These are phyloP conservation scores for Cyclotella sp. DNA, from an alignment of 108 stramenopile genomes.

Conservation along the genomic window DNA sequence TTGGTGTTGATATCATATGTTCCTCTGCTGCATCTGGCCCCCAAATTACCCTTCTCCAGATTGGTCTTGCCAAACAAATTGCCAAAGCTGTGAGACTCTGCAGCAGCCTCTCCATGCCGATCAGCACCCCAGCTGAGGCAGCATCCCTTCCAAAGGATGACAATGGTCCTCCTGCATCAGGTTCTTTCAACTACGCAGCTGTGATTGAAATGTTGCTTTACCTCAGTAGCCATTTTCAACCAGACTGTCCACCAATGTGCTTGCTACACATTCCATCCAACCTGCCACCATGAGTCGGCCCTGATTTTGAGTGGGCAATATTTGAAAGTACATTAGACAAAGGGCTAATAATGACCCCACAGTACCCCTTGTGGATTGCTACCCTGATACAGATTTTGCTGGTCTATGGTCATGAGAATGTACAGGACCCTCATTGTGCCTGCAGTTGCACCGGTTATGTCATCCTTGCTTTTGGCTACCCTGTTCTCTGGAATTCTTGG, in stretches of 20 bases:
- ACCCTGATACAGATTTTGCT: slow-evolving; percentile 54
- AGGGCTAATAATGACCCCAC: slow-evolving; percentile 14
- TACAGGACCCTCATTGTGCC: slow-evolving; percentile 29
- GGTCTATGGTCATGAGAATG: slow-evolving; percentile 34
- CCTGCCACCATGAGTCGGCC: background rate
- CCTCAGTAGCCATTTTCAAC: slow-evolving; percentile 4
- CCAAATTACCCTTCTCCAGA: background rate
- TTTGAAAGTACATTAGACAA: background rate
- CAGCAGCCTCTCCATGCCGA: background rate
- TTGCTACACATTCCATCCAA: slow-evolving; percentile 22
- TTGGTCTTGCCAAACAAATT: slow-evolving; percentile 4
- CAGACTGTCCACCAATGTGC: slow-evolving; percentile 26
- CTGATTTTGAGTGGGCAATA: background rate
- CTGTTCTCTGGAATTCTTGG: background rate
- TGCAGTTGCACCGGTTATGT: slow-evolving; percentile 31
- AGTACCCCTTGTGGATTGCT: slow-evolving; percentile 14
- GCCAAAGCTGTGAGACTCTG: slow-evolving; percentile 9
- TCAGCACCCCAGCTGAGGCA: slow-evolving; percentile 5
- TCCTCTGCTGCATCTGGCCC: background rate
- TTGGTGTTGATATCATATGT: slow-evolving; percentile 22
- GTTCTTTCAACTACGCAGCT: slow-evolving; percentile 1
- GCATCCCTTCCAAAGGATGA: slow-evolving; percentile 3
- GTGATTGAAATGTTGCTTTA: slow-evolving; percentile 24
- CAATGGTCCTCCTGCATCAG: background rate
- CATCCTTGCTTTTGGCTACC: slow-evolving; percentile 8